A percentile compares a stretch with the other conserved stretches of the same genome.
These are phyloP conservation scores for Pleochaeta shiraiana DNA, from an alignment of 2,329 filamentous ascomycete genomes.

Conservation along the genomic window DNA sequence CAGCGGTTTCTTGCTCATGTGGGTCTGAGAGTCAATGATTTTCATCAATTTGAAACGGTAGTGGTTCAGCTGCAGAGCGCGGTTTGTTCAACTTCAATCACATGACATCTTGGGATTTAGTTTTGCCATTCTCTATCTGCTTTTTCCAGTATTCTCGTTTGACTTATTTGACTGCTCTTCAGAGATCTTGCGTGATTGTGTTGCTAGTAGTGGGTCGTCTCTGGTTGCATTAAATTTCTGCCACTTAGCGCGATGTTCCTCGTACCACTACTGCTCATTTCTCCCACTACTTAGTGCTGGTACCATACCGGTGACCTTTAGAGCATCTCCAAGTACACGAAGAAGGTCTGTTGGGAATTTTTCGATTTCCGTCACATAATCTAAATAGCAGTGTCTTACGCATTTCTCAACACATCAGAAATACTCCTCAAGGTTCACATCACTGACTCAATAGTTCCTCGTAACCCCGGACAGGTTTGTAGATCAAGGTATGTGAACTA, in stretches of 20 bases:
- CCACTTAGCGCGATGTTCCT: not conserved
- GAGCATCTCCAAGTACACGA: not conserved
- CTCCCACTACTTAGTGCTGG: not conserved
- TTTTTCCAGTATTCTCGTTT: not conserved
- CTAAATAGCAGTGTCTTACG: not conserved
- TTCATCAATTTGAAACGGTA: not conserved
- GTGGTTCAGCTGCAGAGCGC: not conserved
- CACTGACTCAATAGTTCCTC: not conserved
- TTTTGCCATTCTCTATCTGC: not conserved
- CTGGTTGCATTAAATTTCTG: not conserved
- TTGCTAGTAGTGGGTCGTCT: not conserved
- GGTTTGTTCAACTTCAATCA: not conserved
- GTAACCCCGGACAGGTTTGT: not conserved
- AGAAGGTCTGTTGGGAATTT: not conserved
- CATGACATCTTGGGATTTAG: not conserved
- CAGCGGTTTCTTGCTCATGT: not conserved
- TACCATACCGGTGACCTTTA: not conserved
- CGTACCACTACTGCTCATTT: not conserved
- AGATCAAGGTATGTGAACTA: not conserved
- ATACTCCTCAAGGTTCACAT: not conserved
- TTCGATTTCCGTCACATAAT: not conserved
- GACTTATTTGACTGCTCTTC: not conserved
- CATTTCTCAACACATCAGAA: not conserved
- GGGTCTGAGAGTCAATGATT: not conserved
- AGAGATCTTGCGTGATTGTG: not conserved